Base-by-base conservation (phyloP, 1,139 yeast genomes). In the Zygosaccharomyces sapae region DNA sequence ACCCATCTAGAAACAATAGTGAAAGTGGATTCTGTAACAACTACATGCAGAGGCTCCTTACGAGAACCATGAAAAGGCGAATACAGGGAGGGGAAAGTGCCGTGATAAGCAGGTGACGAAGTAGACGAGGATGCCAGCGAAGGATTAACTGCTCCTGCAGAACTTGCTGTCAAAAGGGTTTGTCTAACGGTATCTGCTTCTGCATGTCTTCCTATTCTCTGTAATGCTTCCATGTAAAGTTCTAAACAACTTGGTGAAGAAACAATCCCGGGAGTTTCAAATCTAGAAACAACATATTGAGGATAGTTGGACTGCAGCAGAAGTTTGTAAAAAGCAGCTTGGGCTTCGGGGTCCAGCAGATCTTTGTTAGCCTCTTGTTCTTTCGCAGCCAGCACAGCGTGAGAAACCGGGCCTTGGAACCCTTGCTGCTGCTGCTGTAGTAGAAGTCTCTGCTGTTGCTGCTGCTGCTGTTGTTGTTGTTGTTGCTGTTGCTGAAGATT, bases 211-310 rank as follows among this genome's bases (percentile, higher is more conserved):
- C 96, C 97, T 52, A 82, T 73, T 58, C 79, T 80, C 57, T 79
- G 80, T 57, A 92, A 73, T 1, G 97, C 97, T 49, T 85, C 87
- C 49, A 81, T 72, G 65, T 92, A 92, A 43, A 86, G 70, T 50
- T 75, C 76, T 46, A 89, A 81, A 68, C 97, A 85, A 55, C 86
- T 95, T 1, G 80, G 75, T 49, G 85, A 81, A 18, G 83, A 72
- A 8, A 95, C 94, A 45, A 92, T 87, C 6, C 96, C 96, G 0
- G 94, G 85, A 4, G 95, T 83, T 65, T 92, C 97, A 66, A 79
- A 94, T 50, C 98, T 77, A 48, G 94, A 85, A 6, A 89, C 89
- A 5, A 92, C 96, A 47, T 92, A 82, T 57, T 89, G 96, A 9
- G 98, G 97, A 64, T 88, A 90, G 68, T 86, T 85, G 44, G 90